Evolutionary conservation across 1,284 basidiomycete genomes (phyloP), one percentile per base, ranked within the genome.

Genomic region (Cystobasidium pallidum): DNA sequence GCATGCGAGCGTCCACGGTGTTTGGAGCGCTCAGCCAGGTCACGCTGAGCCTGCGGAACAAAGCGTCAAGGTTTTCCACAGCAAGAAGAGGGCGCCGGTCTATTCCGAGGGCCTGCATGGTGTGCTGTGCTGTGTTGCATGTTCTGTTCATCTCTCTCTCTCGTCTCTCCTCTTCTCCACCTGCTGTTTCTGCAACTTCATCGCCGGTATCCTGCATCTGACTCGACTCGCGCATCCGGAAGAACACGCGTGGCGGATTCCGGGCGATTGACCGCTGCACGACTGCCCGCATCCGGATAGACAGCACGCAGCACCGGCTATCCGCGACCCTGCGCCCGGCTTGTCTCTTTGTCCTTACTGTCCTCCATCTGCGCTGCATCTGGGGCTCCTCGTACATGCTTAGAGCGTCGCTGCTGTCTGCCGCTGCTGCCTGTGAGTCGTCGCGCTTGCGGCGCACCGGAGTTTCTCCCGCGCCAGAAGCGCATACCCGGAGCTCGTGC

Each of bases 171-270:
- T 45, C 43, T 45, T 45, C 43, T 45, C 43, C 43, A 45, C 8
- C n/a, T n/a, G n/a, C 43, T 3, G 11, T 45, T 15, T 8, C 39
- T 15, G 15, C 43, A 3, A 11, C 3, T 3, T 45, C 43, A 45
- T n/a, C 19, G 43, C 43, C n/a, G 4, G 3, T 17, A 39, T n/a
- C 43, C 43, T 45, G 7, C 43, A 15, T n/a, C 11, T 45, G 43
- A 45, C 43, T 45, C 43, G 43, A 15, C 43, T 45, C 43, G n/a
- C n/a, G 43, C 6, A 19, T 8, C 51, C 51, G 51, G 51, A 54
- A 54, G 51, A 54, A 54, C n/a, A 54, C 51, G 51, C 51, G 51
- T 28, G 26, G 13, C n/a, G 24, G 30, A 32, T 28, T 54, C 51
- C 51, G 51, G 30, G 24, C n/a, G 26, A 51, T 21, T 26, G 26